Evolutionary conservation across 371 early-diverging fungal species (phyloP), one percentile per base, ranked within the genome.

Genomic region (Syncephalastrum contaminatum): DNA sequence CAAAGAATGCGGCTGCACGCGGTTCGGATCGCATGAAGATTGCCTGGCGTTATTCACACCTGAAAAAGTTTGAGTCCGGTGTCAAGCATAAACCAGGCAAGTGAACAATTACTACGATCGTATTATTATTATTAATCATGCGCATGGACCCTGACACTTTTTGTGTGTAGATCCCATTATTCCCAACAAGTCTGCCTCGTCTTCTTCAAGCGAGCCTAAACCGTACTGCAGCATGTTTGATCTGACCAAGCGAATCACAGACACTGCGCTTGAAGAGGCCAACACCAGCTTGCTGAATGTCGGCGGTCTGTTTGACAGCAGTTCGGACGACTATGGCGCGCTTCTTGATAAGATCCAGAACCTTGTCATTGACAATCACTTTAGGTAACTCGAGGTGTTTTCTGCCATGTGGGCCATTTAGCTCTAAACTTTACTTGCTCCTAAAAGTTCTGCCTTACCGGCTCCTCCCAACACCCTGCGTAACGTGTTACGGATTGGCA

Each of bases 21-120:
- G 66, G 60, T 4, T 73, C 75, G 25, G 90, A 93, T 57, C 72
- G 79, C 3, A 82, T 97, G 84, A 87, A 82, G 59, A 96, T 96
- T 55, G 97, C 96, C 0, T 96, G 96, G 96, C 69, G 96, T 54
- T 96, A 97, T 75, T 85, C 94, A 56, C 82, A 84, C 53, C 60
- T 90, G 62, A 89, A 88, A 52, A 81, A 82, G 56, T 80, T 90
- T 61, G 83, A 79, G 53, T 71, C 80, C 21, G 63, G 66, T 22
- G 70, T 80, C 4, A 65, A 64, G 24, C 44, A 67, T 1, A 68
- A 65, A 27, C 58, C 60, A 63, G 65, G 78, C 70, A 70, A 63
- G 2, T 39, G 22, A 14, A 40, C n/a, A n/a, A n/a, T n/a, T n/a
- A n/a, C n/a, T n/a, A n/a, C n/a, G n/a, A n/a, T n/a, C 4, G 43